Percentiles rank a stretch among this genome's conserved stretches.
Evolutionary conservation across 148 eudicot genomes (phyloP).

Genomic region (Nepenthes gracilis): DNA sequence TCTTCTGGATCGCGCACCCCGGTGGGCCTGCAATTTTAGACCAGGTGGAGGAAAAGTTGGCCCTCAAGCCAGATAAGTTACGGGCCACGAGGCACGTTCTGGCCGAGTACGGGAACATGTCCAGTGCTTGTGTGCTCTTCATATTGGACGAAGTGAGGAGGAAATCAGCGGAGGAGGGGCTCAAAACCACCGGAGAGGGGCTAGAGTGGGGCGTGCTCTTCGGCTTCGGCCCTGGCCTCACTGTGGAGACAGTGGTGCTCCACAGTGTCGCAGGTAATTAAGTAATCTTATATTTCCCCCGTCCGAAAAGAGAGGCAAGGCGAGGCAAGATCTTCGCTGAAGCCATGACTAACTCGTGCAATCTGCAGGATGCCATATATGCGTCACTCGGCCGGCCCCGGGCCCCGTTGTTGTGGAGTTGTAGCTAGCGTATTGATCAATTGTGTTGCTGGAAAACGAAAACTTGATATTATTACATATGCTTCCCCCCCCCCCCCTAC

Average conservation of each 20-base stretch:
- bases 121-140: background rate
- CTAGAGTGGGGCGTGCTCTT: slow-evolving; percentile 1
- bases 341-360: no score
- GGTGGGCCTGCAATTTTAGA: slow-evolving; percentile 1
- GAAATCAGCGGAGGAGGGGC: background rate
- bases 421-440: no score
- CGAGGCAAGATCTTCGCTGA: no score
- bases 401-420: no score
- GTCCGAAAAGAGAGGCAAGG: no score
- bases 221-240: slow-evolving; percentile 1
- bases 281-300: no score
- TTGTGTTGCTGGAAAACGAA: no score
- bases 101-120: background rate
- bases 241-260: background rate
- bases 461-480: no score
- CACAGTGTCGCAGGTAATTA: background rate
- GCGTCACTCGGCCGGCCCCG: no score
- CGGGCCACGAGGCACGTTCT: background rate
- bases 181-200: background rate
- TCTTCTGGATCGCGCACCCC: slow-evolving; percentile 1
- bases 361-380: no score
- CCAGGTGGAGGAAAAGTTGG: background rate
- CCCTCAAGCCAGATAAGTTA: background rate
- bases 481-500: no score
- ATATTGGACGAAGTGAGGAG: background rate